Percentiles rank a stretch among this genome's conserved stretches.
These are phyloP conservation scores for Coemansia sp. DNA, from an alignment of 192 early-diverging fungal species.

Conservation along the genomic window DNA sequence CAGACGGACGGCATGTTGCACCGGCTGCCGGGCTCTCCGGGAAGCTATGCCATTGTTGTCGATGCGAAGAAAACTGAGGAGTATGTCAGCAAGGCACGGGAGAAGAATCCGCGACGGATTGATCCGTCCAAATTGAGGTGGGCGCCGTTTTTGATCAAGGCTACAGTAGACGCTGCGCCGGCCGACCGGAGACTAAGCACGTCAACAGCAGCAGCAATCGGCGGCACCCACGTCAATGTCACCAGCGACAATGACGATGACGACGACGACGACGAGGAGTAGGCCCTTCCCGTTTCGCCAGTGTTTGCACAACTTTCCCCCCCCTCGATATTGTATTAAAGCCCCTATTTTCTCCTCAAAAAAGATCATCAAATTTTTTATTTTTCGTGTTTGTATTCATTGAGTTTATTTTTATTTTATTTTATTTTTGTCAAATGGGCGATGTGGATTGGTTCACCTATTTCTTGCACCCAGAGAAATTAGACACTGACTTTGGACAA, in stretches of 20 bases:
- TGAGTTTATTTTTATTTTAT: background rate
- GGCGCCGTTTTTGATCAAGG: constrained; percentile 66
- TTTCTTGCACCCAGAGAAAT: constrained; percentile 34
- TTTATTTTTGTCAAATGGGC: constrained; percentile 11
- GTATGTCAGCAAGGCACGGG: constrained; percentile 49
- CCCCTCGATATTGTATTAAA: too few species aligned
- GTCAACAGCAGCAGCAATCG: background rate
- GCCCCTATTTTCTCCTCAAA: too few species aligned
- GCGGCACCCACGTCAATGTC: background rate
- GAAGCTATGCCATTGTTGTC: constrained; percentile 53
- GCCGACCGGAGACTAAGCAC: background rate
- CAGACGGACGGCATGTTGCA: constrained; percentile 56
- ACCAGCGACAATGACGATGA: constrained; percentile 3
- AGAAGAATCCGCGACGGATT: constrained; percentile 58
- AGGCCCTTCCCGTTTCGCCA: background rate
- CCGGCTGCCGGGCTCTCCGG: constrained; percentile 10
- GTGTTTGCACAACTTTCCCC: too few species aligned
- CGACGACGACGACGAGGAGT: background rate
- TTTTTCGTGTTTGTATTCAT: background rate
- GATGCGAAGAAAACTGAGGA: constrained; percentile 48
- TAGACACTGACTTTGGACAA: constrained; percentile 26
- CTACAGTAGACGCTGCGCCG: background rate
- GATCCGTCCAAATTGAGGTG: constrained; percentile 63
- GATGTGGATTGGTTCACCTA: constrained; percentile 44
- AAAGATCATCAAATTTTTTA: background rate